Conservation (phyloP, 352 stramenopile genomes). For the Aphanomyces astaci region DNA sequence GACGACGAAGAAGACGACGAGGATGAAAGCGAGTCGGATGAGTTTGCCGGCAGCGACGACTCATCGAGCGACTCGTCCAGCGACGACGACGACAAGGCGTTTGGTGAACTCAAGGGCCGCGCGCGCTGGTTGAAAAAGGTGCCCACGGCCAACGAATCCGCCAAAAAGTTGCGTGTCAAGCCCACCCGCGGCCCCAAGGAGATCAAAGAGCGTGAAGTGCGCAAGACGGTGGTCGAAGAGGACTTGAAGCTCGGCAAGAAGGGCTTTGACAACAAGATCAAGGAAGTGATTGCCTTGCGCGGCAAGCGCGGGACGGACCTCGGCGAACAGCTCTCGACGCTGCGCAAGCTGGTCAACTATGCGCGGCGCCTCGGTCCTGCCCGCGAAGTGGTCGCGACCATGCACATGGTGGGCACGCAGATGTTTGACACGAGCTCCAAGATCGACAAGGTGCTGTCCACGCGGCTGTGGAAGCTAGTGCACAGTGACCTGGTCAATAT, state of each 20-base stretch:
- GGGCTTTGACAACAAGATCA: constrained; percentile 78
- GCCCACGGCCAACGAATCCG: constrained; percentile 43
- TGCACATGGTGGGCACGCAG: constrained; percentile 74
- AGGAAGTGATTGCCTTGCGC: constrained; percentile 74
- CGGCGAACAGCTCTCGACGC: constrained; percentile 49
- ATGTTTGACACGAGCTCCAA: constrained; percentile 78
- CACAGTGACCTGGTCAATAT: constrained; percentile 56
- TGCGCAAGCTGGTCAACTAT: constrained; percentile 79
- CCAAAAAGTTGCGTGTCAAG: constrained; percentile 42
- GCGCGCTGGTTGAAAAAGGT: constrained; percentile 92
- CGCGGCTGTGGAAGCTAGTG: constrained; percentile 64
- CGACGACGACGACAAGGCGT: constrained; percentile 73
- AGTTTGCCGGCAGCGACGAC: constrained; percentile 43
- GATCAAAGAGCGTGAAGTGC: constrained; percentile 35
- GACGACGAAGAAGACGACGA: constrained; percentile 21
- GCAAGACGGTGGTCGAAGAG: constrained; percentile 61
- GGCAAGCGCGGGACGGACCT: constrained; percentile 79
- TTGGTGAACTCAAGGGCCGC: constrained; percentile 90
- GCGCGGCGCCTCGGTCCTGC: constrained; percentile 62
- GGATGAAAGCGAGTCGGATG: constrained; percentile 24
- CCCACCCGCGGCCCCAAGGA: constrained; percentile 47
- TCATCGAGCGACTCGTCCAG: constrained; percentile 53
- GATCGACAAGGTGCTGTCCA: constrained; percentile 82
- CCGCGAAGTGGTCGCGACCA: constrained; percentile 63
- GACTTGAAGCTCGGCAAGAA: constrained; percentile 70